Percentiles rank a stretch among this genome's conserved stretches.
phyloP scores from a whole-genome alignment of 2,329 filamentous ascomycete species.

The Scytalidium sp. region DNA sequence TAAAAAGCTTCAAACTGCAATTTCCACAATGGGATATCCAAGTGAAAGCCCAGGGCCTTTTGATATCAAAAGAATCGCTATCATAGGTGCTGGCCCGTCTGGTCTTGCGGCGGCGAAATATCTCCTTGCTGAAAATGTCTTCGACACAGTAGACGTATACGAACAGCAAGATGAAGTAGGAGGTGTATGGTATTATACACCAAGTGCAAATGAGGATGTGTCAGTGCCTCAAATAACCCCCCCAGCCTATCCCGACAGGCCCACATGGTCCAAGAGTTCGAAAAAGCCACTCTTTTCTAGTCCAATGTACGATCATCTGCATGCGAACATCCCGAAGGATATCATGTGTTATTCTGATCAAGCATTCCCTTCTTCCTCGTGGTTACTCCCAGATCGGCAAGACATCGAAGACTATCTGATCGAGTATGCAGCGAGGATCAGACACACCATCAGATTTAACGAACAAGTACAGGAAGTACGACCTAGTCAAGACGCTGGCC shows the following conservation, averaged over 20 bases:
- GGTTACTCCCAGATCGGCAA: constrained; percentile 72
- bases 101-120: constrained; percentile 81
- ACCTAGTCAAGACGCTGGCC: constrained; percentile 19
- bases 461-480: constrained; percentile 65
- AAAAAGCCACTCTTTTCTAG: constrained; percentile 63
- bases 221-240: constrained; percentile 68
- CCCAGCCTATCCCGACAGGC: constrained; percentile 59
- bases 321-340: constrained; percentile 81
- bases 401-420: constrained; percentile 73
- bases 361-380: constrained; percentile 58
- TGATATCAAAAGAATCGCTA: constrained; percentile 59
- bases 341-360: constrained; percentile 80
- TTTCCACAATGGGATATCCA: constrained; percentile 19
- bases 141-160: constrained; percentile 70
- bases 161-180: constrained; percentile 77
- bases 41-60: constrained; percentile 13
- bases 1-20: neutral
- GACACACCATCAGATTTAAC: constrained; percentile 65
- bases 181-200: constrained; percentile 82
- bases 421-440: constrained; percentile 62
- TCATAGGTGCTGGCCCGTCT: constrained; percentile 80
- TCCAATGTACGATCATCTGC: constrained; percentile 76
- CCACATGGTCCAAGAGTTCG: constrained; percentile 44
- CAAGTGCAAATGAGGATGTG: constrained; percentile 40
- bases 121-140: constrained; percentile 67